phyloP scores from a whole-genome alignment of 2,329 filamentous ascomycete genomes.

The Xylaria sp. region DNA sequence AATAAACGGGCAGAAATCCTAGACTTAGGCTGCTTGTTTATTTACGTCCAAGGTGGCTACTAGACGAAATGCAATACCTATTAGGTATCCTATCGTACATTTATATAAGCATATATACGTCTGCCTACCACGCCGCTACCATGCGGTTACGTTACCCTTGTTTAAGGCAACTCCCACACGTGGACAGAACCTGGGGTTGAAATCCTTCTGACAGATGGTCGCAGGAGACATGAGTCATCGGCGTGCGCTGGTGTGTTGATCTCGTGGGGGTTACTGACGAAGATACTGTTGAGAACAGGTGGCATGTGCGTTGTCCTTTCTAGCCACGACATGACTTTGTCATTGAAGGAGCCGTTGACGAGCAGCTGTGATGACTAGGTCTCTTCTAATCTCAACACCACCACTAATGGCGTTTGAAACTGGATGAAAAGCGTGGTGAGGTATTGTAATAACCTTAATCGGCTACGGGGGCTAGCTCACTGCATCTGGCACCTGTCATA shows the following conservation, averaged over 20 bases:
- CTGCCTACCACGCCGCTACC: too few species aligned
- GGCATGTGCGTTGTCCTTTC: too few species aligned
- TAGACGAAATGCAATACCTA: background rate
- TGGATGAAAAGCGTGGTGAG: background rate
- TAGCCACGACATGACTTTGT: too few species aligned
- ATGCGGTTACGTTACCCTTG: too few species aligned
- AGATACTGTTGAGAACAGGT: background rate
- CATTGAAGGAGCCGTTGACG: too few species aligned
- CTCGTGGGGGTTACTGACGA: background rate
- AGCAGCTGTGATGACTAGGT: background rate
- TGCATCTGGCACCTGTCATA: background rate
- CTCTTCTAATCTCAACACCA: background rate
- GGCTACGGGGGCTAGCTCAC: background rate
- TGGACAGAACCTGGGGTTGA: too few species aligned
- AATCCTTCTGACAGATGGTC: too few species aligned
- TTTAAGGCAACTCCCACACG: too few species aligned
- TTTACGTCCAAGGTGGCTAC: background rate
- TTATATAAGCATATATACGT: too few species aligned
- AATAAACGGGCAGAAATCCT: background rate
- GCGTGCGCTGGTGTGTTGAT: background rate
- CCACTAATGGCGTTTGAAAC: background rate
- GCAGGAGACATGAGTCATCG: conserved; percentile 13
- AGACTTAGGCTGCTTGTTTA: too few species aligned
- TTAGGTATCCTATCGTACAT: too few species aligned
- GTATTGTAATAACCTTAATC: background rate